phyloP scores from a whole-genome alignment of 1,284 basidiomycete genomes.

The Erythrobasidium hasegawianum region DNA sequence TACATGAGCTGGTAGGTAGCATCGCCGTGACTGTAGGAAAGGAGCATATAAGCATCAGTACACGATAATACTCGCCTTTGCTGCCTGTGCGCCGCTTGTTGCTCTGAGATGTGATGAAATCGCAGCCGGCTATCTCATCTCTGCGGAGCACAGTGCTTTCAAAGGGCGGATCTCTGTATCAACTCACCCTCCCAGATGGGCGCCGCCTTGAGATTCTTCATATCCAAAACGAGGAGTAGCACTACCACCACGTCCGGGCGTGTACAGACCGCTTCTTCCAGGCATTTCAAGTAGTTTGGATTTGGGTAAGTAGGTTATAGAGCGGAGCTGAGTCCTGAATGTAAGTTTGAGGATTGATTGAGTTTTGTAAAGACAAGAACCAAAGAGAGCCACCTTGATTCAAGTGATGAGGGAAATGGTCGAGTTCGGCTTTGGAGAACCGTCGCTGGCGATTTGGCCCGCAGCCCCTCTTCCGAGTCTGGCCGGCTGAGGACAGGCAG shows the following conservation, averaged over 20 bases:
- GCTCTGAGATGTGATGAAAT: not conserved
- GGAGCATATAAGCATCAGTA: not conserved
- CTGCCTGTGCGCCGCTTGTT: not conserved
- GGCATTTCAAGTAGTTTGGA: constrained; percentile 11
- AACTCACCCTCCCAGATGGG: constrained; percentile 32
- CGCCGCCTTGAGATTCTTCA: constrained; percentile 26
- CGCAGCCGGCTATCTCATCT: constrained; percentile 11
- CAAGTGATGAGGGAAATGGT: too few relatives aligned
- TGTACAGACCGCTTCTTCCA: constrained; percentile 33
- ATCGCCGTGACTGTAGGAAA: constrained; percentile 22
- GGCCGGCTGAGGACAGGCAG: too few relatives aligned
- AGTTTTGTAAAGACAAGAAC: not conserved
- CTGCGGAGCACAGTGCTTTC: not conserved
- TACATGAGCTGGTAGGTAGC: constrained; percentile 33
- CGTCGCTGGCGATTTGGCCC: too few relatives aligned
- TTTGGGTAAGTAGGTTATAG: not conserved
- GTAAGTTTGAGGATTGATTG: too few relatives aligned
- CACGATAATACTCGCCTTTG: not conserved
- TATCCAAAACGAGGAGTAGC: constrained; percentile 28
- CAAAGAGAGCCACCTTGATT: not conserved
- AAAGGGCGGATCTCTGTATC: not conserved
- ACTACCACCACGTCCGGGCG: constrained; percentile 25
- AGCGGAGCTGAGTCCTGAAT: not conserved
- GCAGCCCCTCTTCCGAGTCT: too few relatives aligned
- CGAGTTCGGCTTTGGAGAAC: too few relatives aligned